phyloP scores from a whole-genome alignment of 2,329 filamentous ascomycete species.

The Sodiomyces alkalinus region DNA sequence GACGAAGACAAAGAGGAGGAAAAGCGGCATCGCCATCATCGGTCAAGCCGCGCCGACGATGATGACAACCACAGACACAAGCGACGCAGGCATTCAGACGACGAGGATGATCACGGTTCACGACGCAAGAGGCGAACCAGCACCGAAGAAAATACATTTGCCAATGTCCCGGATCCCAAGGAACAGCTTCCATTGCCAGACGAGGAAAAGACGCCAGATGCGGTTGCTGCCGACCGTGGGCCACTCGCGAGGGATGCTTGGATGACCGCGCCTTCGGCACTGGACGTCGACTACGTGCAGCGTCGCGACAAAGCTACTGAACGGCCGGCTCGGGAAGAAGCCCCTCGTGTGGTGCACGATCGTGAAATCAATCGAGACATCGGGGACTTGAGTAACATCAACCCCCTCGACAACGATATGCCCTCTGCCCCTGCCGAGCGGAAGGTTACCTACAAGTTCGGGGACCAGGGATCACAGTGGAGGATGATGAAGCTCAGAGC shows the following conservation, averaged over 20 bases:
- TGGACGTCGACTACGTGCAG: slow-evolving; percentile 71
- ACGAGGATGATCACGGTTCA: slow-evolving; percentile 33
- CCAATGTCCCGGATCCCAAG: slow-evolving; percentile 22
- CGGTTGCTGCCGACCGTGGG: slow-evolving; percentile 10
- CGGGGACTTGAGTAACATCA: slow-evolving; percentile 42
- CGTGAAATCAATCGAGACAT: slow-evolving; percentile 64
- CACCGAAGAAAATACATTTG: slow-evolving; percentile 4
- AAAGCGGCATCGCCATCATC: slow-evolving; percentile 17
- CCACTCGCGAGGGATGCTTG: slow-evolving; percentile 63
- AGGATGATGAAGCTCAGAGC: slow-evolving; percentile 88
- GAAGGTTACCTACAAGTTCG: slow-evolving; percentile 64
- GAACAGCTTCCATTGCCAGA: slow-evolving; percentile 35
- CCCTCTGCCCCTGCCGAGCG: slow-evolving; percentile 31
- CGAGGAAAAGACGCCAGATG: slow-evolving; percentile 23
- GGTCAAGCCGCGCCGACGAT: slow-evolving; percentile 21
- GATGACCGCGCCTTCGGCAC: slow-evolving; percentile 68
- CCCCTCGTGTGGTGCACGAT: slow-evolving; percentile 53
- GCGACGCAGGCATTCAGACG: slow-evolving; percentile 40
- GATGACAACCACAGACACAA: slow-evolving; percentile 46
- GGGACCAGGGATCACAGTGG: slow-evolving; percentile 83
- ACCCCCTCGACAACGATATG: slow-evolving; percentile 27
- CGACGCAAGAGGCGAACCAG: slow-evolving; percentile 16
- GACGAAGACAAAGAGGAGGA: slow-evolving; percentile 13
- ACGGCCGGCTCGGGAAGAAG: slow-evolving; percentile 17
- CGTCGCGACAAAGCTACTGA: slow-evolving; percentile 25